Evolutionary conservation across 2,329 filamentous ascomycete genomes (phyloP), one percentile per base, ranked within the genome.

Genomic region (Colletotrichum melonis): DNA sequence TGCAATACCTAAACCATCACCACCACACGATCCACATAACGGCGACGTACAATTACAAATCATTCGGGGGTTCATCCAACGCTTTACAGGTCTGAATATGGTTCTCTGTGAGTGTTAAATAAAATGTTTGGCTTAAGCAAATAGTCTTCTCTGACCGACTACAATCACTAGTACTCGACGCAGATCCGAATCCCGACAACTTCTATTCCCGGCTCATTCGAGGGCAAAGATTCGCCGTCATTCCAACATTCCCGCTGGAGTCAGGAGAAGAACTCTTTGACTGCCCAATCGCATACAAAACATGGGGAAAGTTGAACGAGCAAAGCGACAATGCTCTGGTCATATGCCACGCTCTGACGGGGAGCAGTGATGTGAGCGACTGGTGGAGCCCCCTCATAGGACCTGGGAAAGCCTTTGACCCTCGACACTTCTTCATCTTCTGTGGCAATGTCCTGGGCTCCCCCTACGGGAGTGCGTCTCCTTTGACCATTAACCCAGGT

Each of bases 191-290:
- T 35, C 91, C 94, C 78, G 95, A 98, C 85, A 98, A 98, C 84
- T 95, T 95, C 28, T 98, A 95, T 82, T 91, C 94, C 71, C 85
- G 88, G 75, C 88, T 98, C 79, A 97, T 98, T 63, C 92, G 94
- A 63, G 92, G 97, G 79, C 97, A 98, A 84, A 88, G 92, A 67
- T 93, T 97, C 79, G 95, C 93, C 67, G 90, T 96, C 72, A 90
- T 99, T 66, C 96, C 95, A 2, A 92, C 92, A 28, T 97, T 98
- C 82, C 95, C 92, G 8, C 93, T 99, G 76, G 97, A 98, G 83
- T 98, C 95, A 2, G 97, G 97, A 60, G 94, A 93, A 30, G 92
- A 90, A 0, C 88, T 98, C 28, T 86, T 88, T 76, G 96, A 98
- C 89, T 87, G 92, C 22, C 91, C 91, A 1, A 85, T 93, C 63